Evolutionary conservation across 805 yeast genomes (phyloP).

Genomic region (Tetrapisispora nanseiensis): DNA sequence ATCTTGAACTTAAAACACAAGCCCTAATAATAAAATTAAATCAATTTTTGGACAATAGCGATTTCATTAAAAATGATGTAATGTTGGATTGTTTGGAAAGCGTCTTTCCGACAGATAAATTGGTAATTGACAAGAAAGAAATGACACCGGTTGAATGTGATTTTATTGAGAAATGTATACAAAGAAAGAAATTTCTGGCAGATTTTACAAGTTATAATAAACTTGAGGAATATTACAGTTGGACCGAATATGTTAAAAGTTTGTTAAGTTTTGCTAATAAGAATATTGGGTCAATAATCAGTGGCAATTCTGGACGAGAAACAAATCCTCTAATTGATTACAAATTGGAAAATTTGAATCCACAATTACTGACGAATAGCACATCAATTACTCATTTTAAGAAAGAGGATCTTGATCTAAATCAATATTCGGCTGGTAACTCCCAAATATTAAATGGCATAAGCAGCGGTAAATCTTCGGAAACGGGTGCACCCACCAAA

Average conservation of each 20-base stretch:
- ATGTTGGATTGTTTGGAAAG: slow-evolving; percentile 54
- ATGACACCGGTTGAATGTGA: slow-evolving; percentile 73
- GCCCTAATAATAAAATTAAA: slow-evolving; percentile 85
- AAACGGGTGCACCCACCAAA: no score
- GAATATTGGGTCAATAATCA: slow-evolving; percentile 59
- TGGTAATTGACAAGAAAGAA: slow-evolving; percentile 20
- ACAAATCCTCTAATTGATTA: slow-evolving; percentile 15
- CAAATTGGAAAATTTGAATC: background rate
- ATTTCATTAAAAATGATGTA: slow-evolving; percentile 7
- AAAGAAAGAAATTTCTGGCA: slow-evolving; percentile 55
- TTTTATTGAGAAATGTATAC: slow-evolving; percentile 62
- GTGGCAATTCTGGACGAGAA: slow-evolving; percentile 48
- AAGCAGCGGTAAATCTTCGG: no score
- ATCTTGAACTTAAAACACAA: slow-evolving; percentile 85
- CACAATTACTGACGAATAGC: background rate
- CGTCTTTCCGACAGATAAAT: slow-evolving; percentile 53
- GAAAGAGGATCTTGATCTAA: background rate
- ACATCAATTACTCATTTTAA: background rate
- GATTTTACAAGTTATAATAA: slow-evolving; percentile 38
- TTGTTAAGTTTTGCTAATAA: slow-evolving; percentile 68
- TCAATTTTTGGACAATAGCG: slow-evolving; percentile 13
- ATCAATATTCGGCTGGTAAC: background rate
- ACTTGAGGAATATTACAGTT: slow-evolving; percentile 66
- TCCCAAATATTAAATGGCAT: background rate
- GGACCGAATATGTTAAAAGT: slow-evolving; percentile 76